Base-by-base conservation (phyloP, 805 yeast species). In the Cyberlindnera samutprakarnensis region DNA sequence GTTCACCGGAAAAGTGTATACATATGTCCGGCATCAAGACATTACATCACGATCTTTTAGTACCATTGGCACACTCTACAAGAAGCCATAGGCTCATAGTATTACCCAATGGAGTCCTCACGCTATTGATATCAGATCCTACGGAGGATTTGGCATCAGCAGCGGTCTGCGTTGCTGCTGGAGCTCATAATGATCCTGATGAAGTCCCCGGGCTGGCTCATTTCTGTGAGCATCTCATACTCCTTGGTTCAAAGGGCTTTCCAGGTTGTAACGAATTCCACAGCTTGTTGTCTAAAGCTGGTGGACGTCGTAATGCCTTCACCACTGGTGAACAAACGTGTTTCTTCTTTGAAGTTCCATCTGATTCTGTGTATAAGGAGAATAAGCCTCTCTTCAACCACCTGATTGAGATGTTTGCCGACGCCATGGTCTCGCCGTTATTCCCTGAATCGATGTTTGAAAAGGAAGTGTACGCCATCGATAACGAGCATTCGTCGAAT, bases 171-270 rank as follows among this genome's bases (percentile, higher is more conserved):
- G 85, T 87, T 2, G 78, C 78, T 4, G 64, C 84, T 1, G 98
- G 98, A 7, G 77, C 95, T 2, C 78, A 76, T 47, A 66, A 76
- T 28, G 96, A 90, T 43, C 90, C 94, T 1, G 62, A 59, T 6
- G 67, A 66, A 5, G 44, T 80, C 2, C 75, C 75, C 0, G 98
- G 98, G 0, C 50, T 90, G 23, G 97, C 97, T 0, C 98, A 90
- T 59, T 68, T 85, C 36, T 80, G 94, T 46, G 96, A 86, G 49
- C 95, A 86, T 53, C 64, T 81, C 66, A 34, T 77, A 3, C 57
- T 72, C 21, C 62, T 66, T 34, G 82, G 79, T 3, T 71, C 82
- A 0, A 72, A 68, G 43, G 56, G 63, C 31, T 77, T 53, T 39
- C 78, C 82, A 1, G 49, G 57, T 14, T 64, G 72, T 1, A 66